Base-by-base conservation (phyloP, 169 alveolate species). In the Plasmodium malariae region DNA sequence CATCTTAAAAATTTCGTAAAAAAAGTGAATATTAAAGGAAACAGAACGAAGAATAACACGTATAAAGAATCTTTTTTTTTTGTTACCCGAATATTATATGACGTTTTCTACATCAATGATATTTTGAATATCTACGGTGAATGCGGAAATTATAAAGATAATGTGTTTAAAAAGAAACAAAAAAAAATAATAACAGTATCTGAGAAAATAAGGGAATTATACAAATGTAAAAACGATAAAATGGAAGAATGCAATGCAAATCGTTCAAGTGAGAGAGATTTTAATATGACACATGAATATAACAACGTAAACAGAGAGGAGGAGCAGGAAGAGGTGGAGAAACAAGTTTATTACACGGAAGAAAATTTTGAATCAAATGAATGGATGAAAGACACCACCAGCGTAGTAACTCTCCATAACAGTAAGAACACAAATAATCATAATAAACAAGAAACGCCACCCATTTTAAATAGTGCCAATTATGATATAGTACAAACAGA, bases 51-150 rank as follows among this genome's bases (percentile, higher is more conserved):
- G 51, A 65, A 54, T 21, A 62, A 76, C 30, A 63, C 43, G 3
- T 28, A 49, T 59, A 83, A 67, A 40, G 83, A 83, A 43, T 48
- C 80, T 3, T 83, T 65, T 14, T 49, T 67, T 26, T 65, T 67
- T 57, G 72, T 83, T 83, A 55, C 62, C 3, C 71, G 67, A 21
- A 67, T 83, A 26, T 51, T 83, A 37, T 67, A 83, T 67, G 65
- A 65, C 2, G 91, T 83, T 36, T 83, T 83, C 45, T 59, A 68
- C 74, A 40, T 65, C 24, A 34, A 59, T 21, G 63, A 83, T 40
- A 83, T 83, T 21, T 48, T 67, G 55, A 67, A 67, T 17, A 24
- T 19, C 32, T 83, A 83, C 30, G 85, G 67, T 36, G 85, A 83
- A 12, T 12, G n/a, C 24, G 85, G 73, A 32, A 19, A 67, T 45